Evolutionary conservation across 78 protist genomes (phyloP).

Genomic region (Planoprotostelium fungivorum): DNA sequence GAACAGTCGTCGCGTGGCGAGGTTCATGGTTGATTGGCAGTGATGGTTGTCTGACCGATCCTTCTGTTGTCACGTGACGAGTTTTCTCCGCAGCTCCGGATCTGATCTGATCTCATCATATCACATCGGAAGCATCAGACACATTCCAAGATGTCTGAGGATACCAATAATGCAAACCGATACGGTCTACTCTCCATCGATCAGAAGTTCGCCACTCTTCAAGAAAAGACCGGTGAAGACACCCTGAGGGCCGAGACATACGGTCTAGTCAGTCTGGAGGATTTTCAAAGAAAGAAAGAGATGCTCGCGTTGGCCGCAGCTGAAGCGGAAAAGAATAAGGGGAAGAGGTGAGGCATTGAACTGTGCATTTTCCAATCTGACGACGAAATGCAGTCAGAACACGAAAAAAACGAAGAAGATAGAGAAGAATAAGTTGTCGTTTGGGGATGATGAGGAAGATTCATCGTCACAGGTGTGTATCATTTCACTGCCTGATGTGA

Average conservation of each 20-base stretch:
- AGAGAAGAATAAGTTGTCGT: background rate
- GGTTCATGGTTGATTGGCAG: no score
- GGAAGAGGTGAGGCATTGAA: background rate
- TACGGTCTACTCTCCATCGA: no score
- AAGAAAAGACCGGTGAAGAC: background rate
- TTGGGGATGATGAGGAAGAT: background rate
- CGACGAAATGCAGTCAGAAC: background rate
- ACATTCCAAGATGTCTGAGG: no score
- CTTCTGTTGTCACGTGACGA: no score
- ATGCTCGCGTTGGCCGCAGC: background rate
- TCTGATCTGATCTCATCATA: no score
- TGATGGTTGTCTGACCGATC: no score
- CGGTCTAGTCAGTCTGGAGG: background rate
- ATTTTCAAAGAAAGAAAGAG: background rate
- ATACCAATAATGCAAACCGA: no score
- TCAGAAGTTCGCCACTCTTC: background rate
- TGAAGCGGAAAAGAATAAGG: background rate
- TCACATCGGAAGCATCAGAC: no score
- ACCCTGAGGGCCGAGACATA: background rate
- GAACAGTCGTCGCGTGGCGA: no score
- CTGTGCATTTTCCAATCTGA: background rate
- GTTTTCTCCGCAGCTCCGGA: no score
- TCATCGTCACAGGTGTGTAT: no score
- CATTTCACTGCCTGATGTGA: no score
- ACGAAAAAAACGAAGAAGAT: background rate